These are phyloP conservation scores for Teunomyces stri DNA, from an alignment of 805 yeast genomes.

Conservation along the genomic window DNA sequence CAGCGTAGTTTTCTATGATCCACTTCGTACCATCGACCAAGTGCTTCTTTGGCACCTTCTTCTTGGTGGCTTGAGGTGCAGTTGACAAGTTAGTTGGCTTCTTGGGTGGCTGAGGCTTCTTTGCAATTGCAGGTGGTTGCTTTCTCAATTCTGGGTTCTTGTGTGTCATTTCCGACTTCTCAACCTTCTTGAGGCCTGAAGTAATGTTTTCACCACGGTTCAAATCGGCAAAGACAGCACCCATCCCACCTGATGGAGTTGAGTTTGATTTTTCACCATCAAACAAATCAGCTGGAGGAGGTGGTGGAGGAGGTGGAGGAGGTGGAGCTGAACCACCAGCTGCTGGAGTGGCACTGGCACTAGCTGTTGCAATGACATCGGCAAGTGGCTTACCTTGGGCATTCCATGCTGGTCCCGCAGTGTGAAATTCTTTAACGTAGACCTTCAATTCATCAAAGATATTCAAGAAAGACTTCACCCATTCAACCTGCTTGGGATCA, in stretches of 20 bases:
- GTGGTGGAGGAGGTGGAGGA: slow-evolving; percentile 87
- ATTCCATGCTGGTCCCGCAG: slow-evolving; percentile 84
- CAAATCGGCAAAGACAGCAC: slow-evolving; percentile 89
- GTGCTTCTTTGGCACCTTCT: slow-evolving; percentile 54
- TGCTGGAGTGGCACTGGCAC: slow-evolving; percentile 19
- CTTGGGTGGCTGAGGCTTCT: slow-evolving; percentile 77
- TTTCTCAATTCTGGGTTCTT: slow-evolving; percentile 81
- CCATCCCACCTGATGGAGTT: slow-evolving; percentile 52
- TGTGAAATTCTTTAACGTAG: slow-evolving; percentile 74
- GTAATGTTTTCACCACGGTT: slow-evolving; percentile 85
- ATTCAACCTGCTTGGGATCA: slow-evolving; percentile 66
- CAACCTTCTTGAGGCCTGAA: slow-evolving; percentile 84
- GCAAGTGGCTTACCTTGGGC: slow-evolving; percentile 55
- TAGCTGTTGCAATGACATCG: slow-evolving; percentile 39
- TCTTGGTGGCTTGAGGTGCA: slow-evolving; percentile 26
- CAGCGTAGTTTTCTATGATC: slow-evolving; percentile 79
- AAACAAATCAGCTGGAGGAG: slow-evolving; percentile 76
- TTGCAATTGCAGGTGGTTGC: slow-evolving; percentile 44
- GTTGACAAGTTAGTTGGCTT: slow-evolving; percentile 68
- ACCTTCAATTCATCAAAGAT: slow-evolving; percentile 68
- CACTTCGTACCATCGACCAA: slow-evolving; percentile 79
- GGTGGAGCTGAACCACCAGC: slow-evolving; percentile 21
- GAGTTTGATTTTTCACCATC: slow-evolving; percentile 12
- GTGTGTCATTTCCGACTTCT: slow-evolving; percentile 90
- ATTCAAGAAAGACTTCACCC: slow-evolving; percentile 70